These are phyloP conservation scores for Euphorbia tirucalli DNA, from an alignment of 345 rosid species.

Conservation along the genomic window DNA sequence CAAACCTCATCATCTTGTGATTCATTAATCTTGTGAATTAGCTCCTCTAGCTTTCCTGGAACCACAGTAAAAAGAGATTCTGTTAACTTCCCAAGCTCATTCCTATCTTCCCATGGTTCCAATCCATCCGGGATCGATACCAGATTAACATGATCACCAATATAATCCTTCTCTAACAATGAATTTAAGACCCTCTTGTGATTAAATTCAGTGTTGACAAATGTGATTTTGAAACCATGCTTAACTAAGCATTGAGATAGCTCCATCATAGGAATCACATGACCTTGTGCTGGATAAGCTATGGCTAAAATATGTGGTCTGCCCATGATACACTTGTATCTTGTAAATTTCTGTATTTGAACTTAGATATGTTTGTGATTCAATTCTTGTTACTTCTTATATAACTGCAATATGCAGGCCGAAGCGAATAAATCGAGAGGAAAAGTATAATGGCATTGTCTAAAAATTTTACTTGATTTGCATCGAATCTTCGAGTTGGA, in stretches of 20 bases:
- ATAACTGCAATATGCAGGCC: background rate
- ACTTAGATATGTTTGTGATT: background rate
- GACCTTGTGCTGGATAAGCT: conserved; percentile 21
- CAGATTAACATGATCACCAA: background rate
- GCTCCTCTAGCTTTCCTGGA: conserved; percentile 13
- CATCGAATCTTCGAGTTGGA: background rate
- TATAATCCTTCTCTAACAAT: background rate
- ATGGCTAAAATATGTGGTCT: conserved; percentile 6
- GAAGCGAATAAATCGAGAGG: background rate
- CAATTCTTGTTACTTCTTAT: background rate
- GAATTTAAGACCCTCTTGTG: conserved; percentile 6
- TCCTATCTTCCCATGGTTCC: background rate
- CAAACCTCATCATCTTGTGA: conserved; percentile 14
- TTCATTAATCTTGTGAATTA: background rate
- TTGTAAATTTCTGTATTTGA: background rate
- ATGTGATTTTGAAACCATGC: conserved; percentile 19
- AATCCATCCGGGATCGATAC: conserved; percentile 15
- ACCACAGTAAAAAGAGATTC: background rate
- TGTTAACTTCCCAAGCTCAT: background rate
- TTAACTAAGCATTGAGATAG: background rate
- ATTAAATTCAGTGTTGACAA: conserved; percentile 14
- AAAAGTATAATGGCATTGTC: background rate
- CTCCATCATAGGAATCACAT: conserved; percentile 18
- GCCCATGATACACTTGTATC: background rate
- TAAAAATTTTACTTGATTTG: too few species aligned